phyloP scores from a whole-genome alignment of 2,329 filamentous ascomycete genomes.

The Aspergillus tanneri region DNA sequence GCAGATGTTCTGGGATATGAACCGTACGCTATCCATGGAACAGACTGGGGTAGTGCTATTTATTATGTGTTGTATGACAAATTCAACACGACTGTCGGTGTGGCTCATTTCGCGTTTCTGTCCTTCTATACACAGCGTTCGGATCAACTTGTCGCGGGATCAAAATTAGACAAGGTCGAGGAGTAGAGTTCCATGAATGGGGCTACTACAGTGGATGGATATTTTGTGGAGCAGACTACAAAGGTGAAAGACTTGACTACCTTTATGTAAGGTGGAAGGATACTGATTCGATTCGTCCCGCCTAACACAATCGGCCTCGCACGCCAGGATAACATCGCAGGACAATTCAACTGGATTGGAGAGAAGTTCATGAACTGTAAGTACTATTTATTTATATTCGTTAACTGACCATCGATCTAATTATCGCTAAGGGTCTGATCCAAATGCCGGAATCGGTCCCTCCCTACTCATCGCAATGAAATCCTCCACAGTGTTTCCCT shows the following conservation, averaged over 20 bases:
- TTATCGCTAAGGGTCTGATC: conserved; percentile 10
- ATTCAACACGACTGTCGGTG: conserved; percentile 8
- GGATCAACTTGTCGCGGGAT: conserved; percentile 6
- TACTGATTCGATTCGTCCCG: conserved; percentile 1
- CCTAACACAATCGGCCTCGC: conserved; percentile 15
- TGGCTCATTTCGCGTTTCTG: conserved; percentile 9
- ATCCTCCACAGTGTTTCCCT: conserved; percentile 11
- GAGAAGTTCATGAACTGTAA: conserved; percentile 16
- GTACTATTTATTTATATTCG: neutral
- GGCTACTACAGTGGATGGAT: conserved; percentile 7
- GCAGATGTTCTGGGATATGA: conserved; percentile 8
- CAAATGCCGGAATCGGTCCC: conserved; percentile 10
- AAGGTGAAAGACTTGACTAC: conserved; percentile 3
- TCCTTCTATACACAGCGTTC: conserved; percentile 4
- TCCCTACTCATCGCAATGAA: conserved; percentile 9
- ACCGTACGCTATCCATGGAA: conserved; percentile 4
- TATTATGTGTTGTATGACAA: conserved; percentile 7
- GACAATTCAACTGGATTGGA: conserved; percentile 14
- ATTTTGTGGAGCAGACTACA: conserved; percentile 13
- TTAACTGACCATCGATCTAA: neutral
- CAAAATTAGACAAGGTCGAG: conserved; percentile 7
- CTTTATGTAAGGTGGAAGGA: neutral
- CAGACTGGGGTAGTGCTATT: conserved; percentile 11
- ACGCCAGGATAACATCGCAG: conserved; percentile 10
- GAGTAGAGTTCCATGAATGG: conserved; percentile 3